These are phyloP conservation scores for Cronartium ribicola DNA, from an alignment of 1,284 basidiomycete genomes.

Conservation along the genomic window DNA sequence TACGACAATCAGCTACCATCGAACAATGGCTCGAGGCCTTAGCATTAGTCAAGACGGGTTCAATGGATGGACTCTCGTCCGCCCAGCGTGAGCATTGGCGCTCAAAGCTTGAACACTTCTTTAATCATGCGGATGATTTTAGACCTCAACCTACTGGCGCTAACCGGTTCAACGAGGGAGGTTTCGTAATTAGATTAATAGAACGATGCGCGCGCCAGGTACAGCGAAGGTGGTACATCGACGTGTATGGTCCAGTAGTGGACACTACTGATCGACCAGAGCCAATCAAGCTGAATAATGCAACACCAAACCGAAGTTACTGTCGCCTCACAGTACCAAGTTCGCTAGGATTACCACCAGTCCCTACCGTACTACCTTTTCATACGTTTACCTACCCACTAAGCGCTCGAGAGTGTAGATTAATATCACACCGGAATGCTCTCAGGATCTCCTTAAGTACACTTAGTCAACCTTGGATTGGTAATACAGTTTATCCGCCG, in stretches of 20 bases:
- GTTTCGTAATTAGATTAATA: slow-evolving; percentile 59
- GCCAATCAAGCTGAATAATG: slow-evolving; percentile 16
- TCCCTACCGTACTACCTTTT: slow-evolving; percentile 62
- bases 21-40: slow-evolving; percentile 58
- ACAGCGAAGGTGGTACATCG: slow-evolving; percentile 59
- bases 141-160: slow-evolving; percentile 25
- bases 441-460: slow-evolving; percentile 59
- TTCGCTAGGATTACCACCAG: slow-evolving; percentile 54
- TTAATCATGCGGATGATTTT: slow-evolving; percentile 49
- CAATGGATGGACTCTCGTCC: slow-evolving; percentile 46
- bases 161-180: slow-evolving; percentile 56
- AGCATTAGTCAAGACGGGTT: slow-evolving; percentile 49
- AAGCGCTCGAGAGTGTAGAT: slow-evolving; percentile 56
- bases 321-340: slow-evolving; percentile 52
- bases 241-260: slow-evolving; percentile 53
- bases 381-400: slow-evolving; percentile 62
- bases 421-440: slow-evolving; percentile 62
- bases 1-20: slow-evolving; percentile 52
- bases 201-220: slow-evolving; percentile 58
- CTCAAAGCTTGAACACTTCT: slow-evolving; percentile 53
- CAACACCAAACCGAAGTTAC: slow-evolving; percentile 45
- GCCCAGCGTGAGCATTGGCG: slow-evolving; percentile 54
- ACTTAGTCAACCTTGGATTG: slow-evolving; percentile 58
- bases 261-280: slow-evolving; percentile 7
- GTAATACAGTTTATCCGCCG: slow-evolving; percentile 57